Percentiles rank a stretch among this genome's conserved stretches.
Evolutionary conservation across 441 rosid genomes (phyloP).

Genomic region (Bruguiera hainesii): DNA sequence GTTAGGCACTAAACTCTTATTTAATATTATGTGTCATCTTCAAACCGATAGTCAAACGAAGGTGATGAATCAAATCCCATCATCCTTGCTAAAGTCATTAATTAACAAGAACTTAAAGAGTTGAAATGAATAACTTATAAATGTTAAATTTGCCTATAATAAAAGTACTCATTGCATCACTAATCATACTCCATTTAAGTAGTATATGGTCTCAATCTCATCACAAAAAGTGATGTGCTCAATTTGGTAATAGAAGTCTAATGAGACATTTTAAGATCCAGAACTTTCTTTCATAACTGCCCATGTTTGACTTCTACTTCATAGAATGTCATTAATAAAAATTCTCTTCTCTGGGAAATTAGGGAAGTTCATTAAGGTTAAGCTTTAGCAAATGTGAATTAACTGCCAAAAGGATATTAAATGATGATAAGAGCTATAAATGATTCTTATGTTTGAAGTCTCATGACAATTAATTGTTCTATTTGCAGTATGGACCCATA

Average conservation of each 20-base stretch:
- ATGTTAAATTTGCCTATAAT: neutral
- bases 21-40: neutral
- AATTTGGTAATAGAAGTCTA: no score
- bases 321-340: no score
- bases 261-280: no score
- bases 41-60: neutral
- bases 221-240: no score
- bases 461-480: neutral
- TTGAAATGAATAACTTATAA: neutral
- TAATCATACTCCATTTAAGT: neutral
- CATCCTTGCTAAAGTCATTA: neutral
- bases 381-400: no score
- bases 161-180: neutral
- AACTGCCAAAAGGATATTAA: no score
- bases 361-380: no score
- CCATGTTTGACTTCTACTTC: no score
- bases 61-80: neutral
- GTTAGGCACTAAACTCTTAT: neutral
- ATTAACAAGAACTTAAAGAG: neutral
- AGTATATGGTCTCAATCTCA: neutral
- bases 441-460: no score
- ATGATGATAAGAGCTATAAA: no score
- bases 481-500: conserved; percentile 40
- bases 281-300: no score
- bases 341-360: no score